These are phyloP conservation scores for Galeopsis tetrahit DNA, from an alignment of 257 asterid genomes.

Conservation along the genomic window DNA sequence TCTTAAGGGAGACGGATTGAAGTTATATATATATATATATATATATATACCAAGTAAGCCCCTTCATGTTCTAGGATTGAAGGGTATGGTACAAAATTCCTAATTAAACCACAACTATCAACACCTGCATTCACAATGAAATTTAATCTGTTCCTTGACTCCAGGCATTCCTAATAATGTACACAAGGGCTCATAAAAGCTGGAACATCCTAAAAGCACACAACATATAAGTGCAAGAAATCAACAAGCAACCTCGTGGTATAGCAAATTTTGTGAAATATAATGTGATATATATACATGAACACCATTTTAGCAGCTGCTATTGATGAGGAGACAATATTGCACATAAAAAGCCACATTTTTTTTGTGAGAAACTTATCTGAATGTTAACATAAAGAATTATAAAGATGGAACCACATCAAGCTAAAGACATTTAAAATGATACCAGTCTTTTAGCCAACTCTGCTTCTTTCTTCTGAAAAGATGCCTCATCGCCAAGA, in stretches of 20 bases:
- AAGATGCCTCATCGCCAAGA: slow-evolving; percentile 93
- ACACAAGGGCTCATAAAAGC: slow-evolving; percentile 1
- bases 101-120: slow-evolving; percentile 13
- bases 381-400: slow-evolving; percentile 7
- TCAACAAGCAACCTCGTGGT: slow-evolving; percentile 15
- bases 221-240: background rate
- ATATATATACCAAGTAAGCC: background rate
- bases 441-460: slow-evolving; percentile 82
- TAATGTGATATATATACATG: background rate
- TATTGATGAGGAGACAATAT: background rate
- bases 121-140: slow-evolving; percentile 2
- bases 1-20: background rate
- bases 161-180: background rate
- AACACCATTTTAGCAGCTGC: background rate
- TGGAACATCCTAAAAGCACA: slow-evolving; percentile 1
- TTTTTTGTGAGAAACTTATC: background rate
- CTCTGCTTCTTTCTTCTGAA: slow-evolving; percentile 90
- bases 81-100: background rate
- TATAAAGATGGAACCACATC: slow-evolving; percentile 7
- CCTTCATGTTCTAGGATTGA: slow-evolving; percentile 7
- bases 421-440: slow-evolving; percentile 25
- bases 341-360: slow-evolving; percentile 10
- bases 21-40: background rate
- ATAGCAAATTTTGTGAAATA: background rate
- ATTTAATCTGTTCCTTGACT: background rate